phyloP scores from a whole-genome alignment of 2,329 filamentous ascomycete genomes.

The Nemania sp. region DNA sequence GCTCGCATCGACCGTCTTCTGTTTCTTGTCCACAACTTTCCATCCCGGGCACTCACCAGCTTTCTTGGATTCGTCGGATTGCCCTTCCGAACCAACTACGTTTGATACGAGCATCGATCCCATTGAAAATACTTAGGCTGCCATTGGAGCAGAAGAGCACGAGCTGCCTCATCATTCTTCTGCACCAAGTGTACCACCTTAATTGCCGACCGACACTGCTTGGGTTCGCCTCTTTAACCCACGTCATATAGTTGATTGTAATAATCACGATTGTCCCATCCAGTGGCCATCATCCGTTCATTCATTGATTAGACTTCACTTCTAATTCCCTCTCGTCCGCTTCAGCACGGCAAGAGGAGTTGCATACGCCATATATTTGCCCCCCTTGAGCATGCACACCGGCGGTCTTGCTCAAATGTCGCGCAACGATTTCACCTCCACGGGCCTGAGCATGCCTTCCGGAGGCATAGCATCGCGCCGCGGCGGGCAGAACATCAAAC shows the following conservation, averaged over 20 bases:
- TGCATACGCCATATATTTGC: slow-evolving; percentile 30
- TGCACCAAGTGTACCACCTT: slow-evolving; percentile 28
- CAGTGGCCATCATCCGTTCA: slow-evolving; percentile 41
- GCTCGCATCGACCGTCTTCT: slow-evolving; percentile 35
- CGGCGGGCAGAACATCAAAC: slow-evolving; percentile 86
- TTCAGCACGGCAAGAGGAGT: slow-evolving; percentile 28
- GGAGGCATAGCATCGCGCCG: slow-evolving; percentile 83
- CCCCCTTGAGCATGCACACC: slow-evolving; percentile 74
- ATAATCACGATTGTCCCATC: slow-evolving; percentile 39
- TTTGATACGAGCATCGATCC: slow-evolving; percentile 41
- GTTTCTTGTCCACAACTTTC: slow-evolving; percentile 42
- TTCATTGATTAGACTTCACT: slow-evolving; percentile 39
- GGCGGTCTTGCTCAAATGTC: slow-evolving; percentile 99
- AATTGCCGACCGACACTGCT: slow-evolving; percentile 35
- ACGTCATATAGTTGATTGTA: slow-evolving; percentile 40
- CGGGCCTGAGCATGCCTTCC: slow-evolving; percentile 74
- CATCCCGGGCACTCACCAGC: slow-evolving; percentile 30
- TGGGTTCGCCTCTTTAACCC: slow-evolving; percentile 27
- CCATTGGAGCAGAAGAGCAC: slow-evolving; percentile 28
- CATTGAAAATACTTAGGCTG: slow-evolving; percentile 28
- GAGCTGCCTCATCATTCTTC: slow-evolving; percentile 32
- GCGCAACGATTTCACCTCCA: slow-evolving; percentile 76
- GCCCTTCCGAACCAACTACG: slow-evolving; percentile 38
- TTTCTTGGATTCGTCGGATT: slow-evolving; percentile 39
- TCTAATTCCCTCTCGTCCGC: slow-evolving; percentile 35